These are phyloP conservation scores for Ophiostoma populinum DNA, from an alignment of 2,329 filamentous ascomycete genomes.

Conservation along the genomic window DNA sequence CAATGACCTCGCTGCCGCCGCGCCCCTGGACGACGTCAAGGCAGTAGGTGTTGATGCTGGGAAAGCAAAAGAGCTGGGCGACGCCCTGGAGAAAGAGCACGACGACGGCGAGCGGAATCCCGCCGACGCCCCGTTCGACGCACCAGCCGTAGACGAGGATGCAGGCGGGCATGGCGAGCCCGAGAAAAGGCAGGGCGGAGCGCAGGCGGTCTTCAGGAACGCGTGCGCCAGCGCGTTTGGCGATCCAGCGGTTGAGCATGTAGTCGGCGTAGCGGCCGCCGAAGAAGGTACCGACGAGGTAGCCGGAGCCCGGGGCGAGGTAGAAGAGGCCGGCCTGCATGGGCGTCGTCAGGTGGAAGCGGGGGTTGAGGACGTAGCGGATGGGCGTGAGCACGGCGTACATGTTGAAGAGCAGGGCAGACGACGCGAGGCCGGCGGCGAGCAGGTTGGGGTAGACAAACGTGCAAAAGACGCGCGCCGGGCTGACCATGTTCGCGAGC, in stretches of 20 bases:
- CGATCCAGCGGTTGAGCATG: conserved; percentile 43
- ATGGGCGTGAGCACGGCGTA: conserved; percentile 52
- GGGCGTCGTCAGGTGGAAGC: conserved; percentile 45
- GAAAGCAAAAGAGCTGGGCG: conserved; percentile 51
- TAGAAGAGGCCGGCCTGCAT: conserved; percentile 53
- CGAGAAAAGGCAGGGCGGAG: conserved; percentile 41
- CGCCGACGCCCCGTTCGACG: conserved; percentile 21
- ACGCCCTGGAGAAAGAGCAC: conserved; percentile 54
- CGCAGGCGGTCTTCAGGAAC: conserved; percentile 54
- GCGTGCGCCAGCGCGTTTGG: conserved; percentile 33
- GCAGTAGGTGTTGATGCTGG: conserved; percentile 57
- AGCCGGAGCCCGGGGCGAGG: conserved; percentile 50
- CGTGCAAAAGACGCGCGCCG: conserved; percentile 36
- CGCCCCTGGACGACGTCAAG: conserved; percentile 61
- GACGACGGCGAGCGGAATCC: conserved; percentile 37
- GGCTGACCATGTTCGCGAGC: conserved; percentile 42
- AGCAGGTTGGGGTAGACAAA: conserved; percentile 49
- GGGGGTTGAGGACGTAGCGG: conserved; percentile 52
- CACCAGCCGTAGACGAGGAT: conserved; percentile 54
- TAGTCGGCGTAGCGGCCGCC: conserved; percentile 53
- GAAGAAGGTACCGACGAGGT: conserved; percentile 46
- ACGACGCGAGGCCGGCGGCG: conserved; percentile 37
- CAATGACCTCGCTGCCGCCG: conserved; percentile 55
- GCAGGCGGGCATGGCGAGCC: conserved; percentile 41
- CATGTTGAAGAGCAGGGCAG: conserved; percentile 52